These are phyloP conservation scores for Pseudogymnoascus destructans DNA, from an alignment of 2,329 filamentous ascomycete species.

Conservation along the genomic window DNA sequence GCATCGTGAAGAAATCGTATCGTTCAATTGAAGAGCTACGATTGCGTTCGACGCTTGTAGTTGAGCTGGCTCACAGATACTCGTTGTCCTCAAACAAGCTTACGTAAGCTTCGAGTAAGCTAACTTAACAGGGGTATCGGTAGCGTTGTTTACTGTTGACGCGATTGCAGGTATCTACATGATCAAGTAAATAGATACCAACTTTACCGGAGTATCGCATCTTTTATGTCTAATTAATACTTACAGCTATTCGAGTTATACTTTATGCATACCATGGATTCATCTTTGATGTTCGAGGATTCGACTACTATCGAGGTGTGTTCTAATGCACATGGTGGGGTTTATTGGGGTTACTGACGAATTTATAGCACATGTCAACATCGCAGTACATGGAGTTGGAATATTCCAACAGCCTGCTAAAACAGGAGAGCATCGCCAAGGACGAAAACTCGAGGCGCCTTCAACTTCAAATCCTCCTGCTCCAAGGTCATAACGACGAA, in stretches of 20 bases:
- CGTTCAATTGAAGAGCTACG: neutral
- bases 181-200: conserved; percentile 9
- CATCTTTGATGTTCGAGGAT: conserved; percentile 2
- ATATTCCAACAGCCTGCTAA: conserved; percentile 52
- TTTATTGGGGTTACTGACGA: neutral
- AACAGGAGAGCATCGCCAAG: conserved; percentile 55
- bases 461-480: conserved; percentile 54
- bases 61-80: conserved; percentile 5
- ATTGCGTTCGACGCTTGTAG: conserved; percentile 7
- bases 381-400: conserved; percentile 47
- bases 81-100: conserved; percentile 3
- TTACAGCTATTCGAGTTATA: conserved; percentile 7
- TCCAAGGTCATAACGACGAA: conserved; percentile 60
- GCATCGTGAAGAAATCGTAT: conserved; percentile 42
- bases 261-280: conserved; percentile 7
- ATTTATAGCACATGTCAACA: conserved; percentile 21
- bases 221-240: neutral
- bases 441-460: conserved; percentile 63
- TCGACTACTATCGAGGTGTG: neutral
- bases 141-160: conserved; percentile 5
- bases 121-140: conserved; percentile 4
- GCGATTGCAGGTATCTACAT: conserved; percentile 10
- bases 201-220: conserved; percentile 4
- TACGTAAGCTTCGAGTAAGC: neutral
- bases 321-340: neutral